Percentiles rank a stretch among this genome's conserved stretches.
Evolutionary conservation across 306 rosid genomes (phyloP).

Genomic region (Myrica gale): DNA sequence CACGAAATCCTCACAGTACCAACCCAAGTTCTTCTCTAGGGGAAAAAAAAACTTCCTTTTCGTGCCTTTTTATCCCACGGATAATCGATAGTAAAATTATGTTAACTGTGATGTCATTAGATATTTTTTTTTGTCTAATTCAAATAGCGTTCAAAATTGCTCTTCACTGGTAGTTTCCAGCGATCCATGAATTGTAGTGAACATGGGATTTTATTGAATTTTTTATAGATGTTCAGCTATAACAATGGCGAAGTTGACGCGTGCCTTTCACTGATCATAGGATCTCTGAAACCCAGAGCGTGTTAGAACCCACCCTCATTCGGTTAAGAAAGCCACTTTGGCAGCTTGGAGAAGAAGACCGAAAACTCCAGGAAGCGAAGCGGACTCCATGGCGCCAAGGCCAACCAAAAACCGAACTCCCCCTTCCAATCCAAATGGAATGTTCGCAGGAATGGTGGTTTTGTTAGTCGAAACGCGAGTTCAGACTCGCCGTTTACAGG

Average conservation of each 20-base stretch:
- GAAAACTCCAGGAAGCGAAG: constrained; percentile 3
- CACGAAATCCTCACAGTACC: no score
- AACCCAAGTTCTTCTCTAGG: no score
- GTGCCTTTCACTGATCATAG: not conserved
- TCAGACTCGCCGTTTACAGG: constrained; percentile 83
- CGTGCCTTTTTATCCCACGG: no score
- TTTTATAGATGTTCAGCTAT: no score
- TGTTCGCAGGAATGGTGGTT: constrained; percentile 63
- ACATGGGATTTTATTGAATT: no score
- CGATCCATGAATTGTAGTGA: no score
- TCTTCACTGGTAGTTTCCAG: no score
- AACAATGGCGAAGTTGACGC: not conserved
- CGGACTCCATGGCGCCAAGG: constrained; percentile 65
- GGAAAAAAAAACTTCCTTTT: no score
- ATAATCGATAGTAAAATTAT: no score
- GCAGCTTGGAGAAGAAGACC: constrained; percentile 4
- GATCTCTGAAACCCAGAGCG: not conserved
- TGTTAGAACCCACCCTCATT: not conserved
- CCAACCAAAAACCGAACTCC: constrained; percentile 35
- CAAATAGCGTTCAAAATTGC: no score
- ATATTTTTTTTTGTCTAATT: no score
- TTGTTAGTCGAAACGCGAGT: constrained; percentile 64
- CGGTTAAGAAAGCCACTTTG: not conserved
- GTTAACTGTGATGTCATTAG: no score
- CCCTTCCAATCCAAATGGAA: constrained; percentile 46